Conservation (phyloP, 164 flowering plant genomes). For the Tetrastigma voinierianum region DNA sequence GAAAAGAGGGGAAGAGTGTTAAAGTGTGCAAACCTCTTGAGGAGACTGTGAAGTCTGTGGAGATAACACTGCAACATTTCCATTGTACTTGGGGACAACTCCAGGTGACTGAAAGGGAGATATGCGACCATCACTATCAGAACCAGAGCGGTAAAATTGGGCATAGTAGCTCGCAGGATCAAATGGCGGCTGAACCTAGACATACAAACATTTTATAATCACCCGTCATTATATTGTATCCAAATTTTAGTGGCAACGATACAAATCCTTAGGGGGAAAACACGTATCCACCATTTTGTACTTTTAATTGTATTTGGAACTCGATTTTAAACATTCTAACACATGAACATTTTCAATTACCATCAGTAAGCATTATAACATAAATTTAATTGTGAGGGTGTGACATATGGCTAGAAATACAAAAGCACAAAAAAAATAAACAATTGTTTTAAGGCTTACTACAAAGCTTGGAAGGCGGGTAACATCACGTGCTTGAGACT, state of each 20-base stretch:
- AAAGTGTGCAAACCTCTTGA: conserved; percentile 58
- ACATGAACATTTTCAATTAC: no score
- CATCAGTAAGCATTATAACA: no score
- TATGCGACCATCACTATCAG: conserved; percentile 73
- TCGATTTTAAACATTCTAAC: no score
- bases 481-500: conserved; percentile 69
- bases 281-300: no score
- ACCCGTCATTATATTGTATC: background rate
- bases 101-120: conserved; percentile 73
- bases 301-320: no score
- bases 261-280: no score
- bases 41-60: conserved; percentile 60
- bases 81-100: conserved; percentile 65
- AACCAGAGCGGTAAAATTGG: conserved; percentile 65
- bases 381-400: no score
- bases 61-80: conserved; percentile 58
- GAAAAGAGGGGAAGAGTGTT: background rate
- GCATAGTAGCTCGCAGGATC: conserved; percentile 72
- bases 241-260: background rate
- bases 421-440: background rate
- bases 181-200: conserved; percentile 67
- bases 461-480: conserved; percentile 69
- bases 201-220: conserved; percentile 6
- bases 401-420: background rate
- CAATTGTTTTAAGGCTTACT: conserved; percentile 39